Base-by-base conservation (phyloP, 2,329 filamentous ascomycete species). In the Clonostachys sp. region DNA sequence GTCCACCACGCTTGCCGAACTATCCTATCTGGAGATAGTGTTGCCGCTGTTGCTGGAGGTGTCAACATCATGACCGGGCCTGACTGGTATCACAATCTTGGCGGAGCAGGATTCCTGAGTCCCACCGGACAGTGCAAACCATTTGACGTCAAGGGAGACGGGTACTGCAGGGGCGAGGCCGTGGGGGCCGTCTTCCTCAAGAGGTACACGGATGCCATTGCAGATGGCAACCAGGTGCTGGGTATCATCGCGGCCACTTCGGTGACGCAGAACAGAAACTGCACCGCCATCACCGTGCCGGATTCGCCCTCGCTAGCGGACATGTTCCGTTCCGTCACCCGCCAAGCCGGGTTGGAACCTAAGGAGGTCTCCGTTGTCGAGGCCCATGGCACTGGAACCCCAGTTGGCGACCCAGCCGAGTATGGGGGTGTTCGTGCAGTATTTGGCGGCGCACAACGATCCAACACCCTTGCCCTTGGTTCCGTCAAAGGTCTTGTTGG, bases 141-240 rank as follows among this genome's bases (percentile, higher is more conserved):
- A 9, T 50, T 50, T 33, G 70, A 73, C 51, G 60, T 56, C 3
- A 57, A 56, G 3, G 78, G 73, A 0, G 61, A 78, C 51, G 78
- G 84, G 1, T 87, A 86, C 55, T 81, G 76, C 0, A 71, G 83
- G 34, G 83, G 82, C 3, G 84, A 87, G 55, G 84, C 82, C 1
- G 68, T 78, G 24, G 80, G 73, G 0, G 70, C 78, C 16, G 60
- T 87, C 2, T 55, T 86, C 5, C 56, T 87, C 43, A 86, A 86
- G 61, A 72, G 72, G 2, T 63, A 86, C 0, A 63, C 68, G 7
- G 74, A 81, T 56, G 83, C 83, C 2, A 53, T 85, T 6, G 63
- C 65, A 12, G 77, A 81, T 51, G 77, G 78, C n/a, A 80, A 75
- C 53, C 60, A 60, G 0, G 61, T 66, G 36, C 53, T 57, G 13